Evolutionary conservation across 2,329 filamentous ascomycete species (phyloP), one percentile per base, ranked within the genome.

Genomic region (Cytospora piceicola): DNA sequence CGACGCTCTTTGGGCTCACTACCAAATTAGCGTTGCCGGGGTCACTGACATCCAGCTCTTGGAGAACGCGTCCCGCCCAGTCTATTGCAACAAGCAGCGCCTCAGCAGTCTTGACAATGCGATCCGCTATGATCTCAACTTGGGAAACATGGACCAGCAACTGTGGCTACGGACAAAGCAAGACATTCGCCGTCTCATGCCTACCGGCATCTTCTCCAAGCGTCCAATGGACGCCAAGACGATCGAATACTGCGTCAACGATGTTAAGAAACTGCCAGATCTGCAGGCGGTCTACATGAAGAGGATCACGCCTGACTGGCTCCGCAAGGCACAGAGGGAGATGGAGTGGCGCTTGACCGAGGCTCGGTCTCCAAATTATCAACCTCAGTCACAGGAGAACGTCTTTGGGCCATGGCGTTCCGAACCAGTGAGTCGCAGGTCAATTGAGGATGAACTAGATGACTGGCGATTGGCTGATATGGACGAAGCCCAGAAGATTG

Each of bases 1-100:
- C 49, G 73, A 74, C 30, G 71, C 72, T 4, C 70, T 75, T 1
- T 73, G 67, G 67, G 53, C 70, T 1, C 69, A 67, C 39, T 70
- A 70, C 66, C 14, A 54, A 0, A 67, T 76, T 22, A 34, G 59
- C 14, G 69, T 75, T 11, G 68, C 63, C 2, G 70, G 71, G 53
- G 70, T 73, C 1, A 62, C 62, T 6, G 73, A 76, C 63, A 57
- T 76, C 15, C 74, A 76, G 65, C 71, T 75, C 12, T 61, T 76
- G 5, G 73, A 75, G 63, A 74, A 72, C 51, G 71, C 70, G 0
- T 65, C 71, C 24, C 71, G 70, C 27, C 27, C 29, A 22, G 55
- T 29, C 22, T 17, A 32, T 7, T 7, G 34, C 2, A 46, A 66
- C 58, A 71, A 66, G 52, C 69, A 27, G 0, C 70, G 57, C 39